Evolutionary conservation across 768 basidiomycete genomes (phyloP).

Genomic region (Russula vinacea): DNA sequence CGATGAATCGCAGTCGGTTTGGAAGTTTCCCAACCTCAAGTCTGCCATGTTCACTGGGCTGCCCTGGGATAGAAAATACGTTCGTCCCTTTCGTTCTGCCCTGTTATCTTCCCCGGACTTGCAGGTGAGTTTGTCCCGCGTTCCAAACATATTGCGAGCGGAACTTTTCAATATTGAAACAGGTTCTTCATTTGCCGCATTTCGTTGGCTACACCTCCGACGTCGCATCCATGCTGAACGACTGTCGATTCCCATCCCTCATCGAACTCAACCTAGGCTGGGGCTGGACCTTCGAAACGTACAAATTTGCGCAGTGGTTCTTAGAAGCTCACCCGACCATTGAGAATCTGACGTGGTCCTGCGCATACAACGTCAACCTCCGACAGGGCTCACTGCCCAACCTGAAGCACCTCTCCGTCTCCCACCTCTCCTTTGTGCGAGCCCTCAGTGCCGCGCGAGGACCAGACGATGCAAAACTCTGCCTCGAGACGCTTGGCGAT

Average conservation of each 20-base stretch:
- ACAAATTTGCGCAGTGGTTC: conserved; percentile 24
- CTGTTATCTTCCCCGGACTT: conserved; percentile 9
- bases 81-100: conserved; percentile 17
- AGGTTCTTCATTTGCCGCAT: conserved; percentile 27
- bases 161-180: not conserved
- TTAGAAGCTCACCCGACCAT: conserved; percentile 25
- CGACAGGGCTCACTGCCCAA: conserved; percentile 14
- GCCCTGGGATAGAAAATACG: conserved; percentile 23
- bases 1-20: not conserved
- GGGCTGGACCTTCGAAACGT: conserved; percentile 27
- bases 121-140: conserved; percentile 5
- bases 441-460: conserved; percentile 23
- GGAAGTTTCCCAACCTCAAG: conserved; percentile 25
- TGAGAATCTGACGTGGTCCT: conserved; percentile 25
- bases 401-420: conserved; percentile 26
- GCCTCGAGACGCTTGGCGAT: conserved; percentile 23
- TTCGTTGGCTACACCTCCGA: conserved; percentile 23
- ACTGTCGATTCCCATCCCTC: conserved; percentile 23
- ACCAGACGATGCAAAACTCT: conserved; percentile 7
- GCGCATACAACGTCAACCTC: conserved; percentile 16
- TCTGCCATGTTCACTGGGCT: conserved; percentile 25
- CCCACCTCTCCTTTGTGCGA: conserved; percentile 25
- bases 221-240: conserved; percentile 15
- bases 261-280: conserved; percentile 25
- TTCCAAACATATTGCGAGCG: not conserved